Evolutionary conservation across 2,329 filamentous ascomycete genomes (phyloP), one percentile per base, ranked within the genome.

Genomic region (Phyllosticta capitalensis): DNA sequence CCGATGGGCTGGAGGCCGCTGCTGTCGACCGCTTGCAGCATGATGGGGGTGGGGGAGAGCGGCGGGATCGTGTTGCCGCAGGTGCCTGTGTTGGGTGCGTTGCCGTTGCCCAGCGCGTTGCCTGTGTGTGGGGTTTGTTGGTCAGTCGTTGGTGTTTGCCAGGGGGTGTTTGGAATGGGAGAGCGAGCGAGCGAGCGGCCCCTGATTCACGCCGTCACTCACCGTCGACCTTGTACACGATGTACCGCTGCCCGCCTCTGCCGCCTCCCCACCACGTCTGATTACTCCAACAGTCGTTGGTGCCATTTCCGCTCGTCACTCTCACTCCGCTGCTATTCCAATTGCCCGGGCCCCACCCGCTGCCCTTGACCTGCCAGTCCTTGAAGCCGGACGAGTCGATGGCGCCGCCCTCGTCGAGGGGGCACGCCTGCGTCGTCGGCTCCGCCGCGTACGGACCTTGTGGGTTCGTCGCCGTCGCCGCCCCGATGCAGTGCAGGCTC

Each of bases 201-300:
- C n/a, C n/a, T n/a, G n/a, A n/a, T n/a, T n/a, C n/a, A n/a, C n/a
- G n/a, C n/a, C n/a, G n/a, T 10, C 10, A 76, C 69, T 86, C 86
- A 49, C 84, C 84, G 68, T 88, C 85, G 21, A 87, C 74, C 69
- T 88, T 88, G 74, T 85, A 88, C 9, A 81, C 72, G 4, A 88
- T 75, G 66, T 85, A 88, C 6, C 58, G 38, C 58, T 60, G 58
- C 22, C 58, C 58, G 19, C 58, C 58, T 0, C 22, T 21, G 6
- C 58, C 58, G 33, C 58, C 58, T 1, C 28, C 28, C 48, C 52
- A 55, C 58, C 58, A 60, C 20, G 24, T 22, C 26, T 49, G 21
- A 26, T 51, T 52, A 26, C 69, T 76, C 30, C 30, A 38, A 5
- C 30, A 38, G 24, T 80, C 81, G 30, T 79, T 76, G 14, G 88